Evolutionary conservation across 306 rosid species (phyloP).

Genomic region (Pterocarpus macrocarpus): DNA sequence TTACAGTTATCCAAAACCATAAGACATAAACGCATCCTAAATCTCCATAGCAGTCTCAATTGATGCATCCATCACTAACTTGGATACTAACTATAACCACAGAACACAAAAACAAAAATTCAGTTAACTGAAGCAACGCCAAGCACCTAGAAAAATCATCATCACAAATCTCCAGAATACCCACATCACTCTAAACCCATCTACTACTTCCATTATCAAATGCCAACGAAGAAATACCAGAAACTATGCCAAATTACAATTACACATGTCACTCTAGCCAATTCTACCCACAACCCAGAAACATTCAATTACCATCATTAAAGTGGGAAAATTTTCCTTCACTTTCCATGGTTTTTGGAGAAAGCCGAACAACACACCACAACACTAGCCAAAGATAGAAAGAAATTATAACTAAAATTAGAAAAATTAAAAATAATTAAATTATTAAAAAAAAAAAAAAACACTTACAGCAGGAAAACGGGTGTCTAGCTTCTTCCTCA

Average conservation of each 20-base stretch:
- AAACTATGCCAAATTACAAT: constrained; percentile 16
- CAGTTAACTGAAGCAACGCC: constrained; percentile 19
- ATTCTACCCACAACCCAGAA: constrained; percentile 21
- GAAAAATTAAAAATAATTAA: neutral
- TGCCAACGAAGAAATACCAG: neutral
- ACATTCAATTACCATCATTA: constrained; percentile 4
- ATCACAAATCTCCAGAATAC: neutral
- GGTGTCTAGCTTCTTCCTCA: constrained; percentile 98
- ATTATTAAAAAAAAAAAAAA: neutral
- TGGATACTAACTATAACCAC: neutral
- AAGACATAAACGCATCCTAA: neutral
- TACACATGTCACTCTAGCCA: neutral
- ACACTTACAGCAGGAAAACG: constrained; percentile 95
- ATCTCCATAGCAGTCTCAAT: constrained; percentile 24
- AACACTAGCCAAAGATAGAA: constrained; percentile 1
- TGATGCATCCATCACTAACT: constrained; percentile 8
- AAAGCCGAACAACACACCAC: constrained; percentile 25
- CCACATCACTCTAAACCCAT: constrained; percentile 1
- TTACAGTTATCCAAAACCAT: constrained; percentile 19
- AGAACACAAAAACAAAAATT: constrained; percentile 29
- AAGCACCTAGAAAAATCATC: constrained; percentile 28
- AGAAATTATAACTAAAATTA: neutral
- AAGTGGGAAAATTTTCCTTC: neutral
- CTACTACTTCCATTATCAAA: constrained; percentile 28
- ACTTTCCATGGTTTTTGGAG: constrained; percentile 8